phyloP scores from a whole-genome alignment of 2,329 filamentous ascomycete species.

The Helicocarpus griseus region DNA sequence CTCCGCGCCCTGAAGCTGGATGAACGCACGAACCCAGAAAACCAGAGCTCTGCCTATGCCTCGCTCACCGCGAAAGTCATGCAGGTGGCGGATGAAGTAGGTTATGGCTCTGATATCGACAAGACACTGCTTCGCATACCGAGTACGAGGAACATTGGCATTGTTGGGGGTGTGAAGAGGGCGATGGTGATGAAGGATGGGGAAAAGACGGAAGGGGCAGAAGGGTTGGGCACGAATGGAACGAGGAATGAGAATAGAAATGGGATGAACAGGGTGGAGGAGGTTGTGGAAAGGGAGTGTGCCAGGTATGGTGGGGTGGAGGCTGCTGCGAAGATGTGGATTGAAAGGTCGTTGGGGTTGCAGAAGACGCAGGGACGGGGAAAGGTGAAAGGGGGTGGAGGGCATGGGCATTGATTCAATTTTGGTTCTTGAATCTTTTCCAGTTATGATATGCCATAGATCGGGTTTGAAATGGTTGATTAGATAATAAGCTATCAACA shows the following conservation, averaged over 20 bases:
- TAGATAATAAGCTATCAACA: background rate
- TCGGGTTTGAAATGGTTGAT: background rate
- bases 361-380: slow-evolving; percentile 37
- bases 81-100: slow-evolving; percentile 59
- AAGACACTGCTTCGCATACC: slow-evolving; percentile 84
- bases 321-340: slow-evolving; percentile 40
- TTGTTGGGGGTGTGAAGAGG: slow-evolving; percentile 26
- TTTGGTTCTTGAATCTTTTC: no score
- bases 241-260: background rate
- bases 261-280: slow-evolving; percentile 27
- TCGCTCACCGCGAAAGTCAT: slow-evolving; percentile 72
- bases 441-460: no score
- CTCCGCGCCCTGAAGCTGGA: slow-evolving; percentile 28
- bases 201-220: background rate
- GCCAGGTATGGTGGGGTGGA: slow-evolving; percentile 34
- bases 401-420: slow-evolving; percentile 5
- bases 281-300: slow-evolving; percentile 50
- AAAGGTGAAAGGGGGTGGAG: slow-evolving; percentile 13
- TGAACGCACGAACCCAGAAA: slow-evolving; percentile 22
- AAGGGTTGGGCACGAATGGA: background rate
- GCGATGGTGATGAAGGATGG: background rate
- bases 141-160: slow-evolving; percentile 13
- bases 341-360: slow-evolving; percentile 41
- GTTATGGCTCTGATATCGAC: slow-evolving; percentile 70
- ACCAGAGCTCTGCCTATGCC: slow-evolving; percentile 62